phyloP scores from a whole-genome alignment of 2,329 filamentous ascomycete species.

The Colletotrichum noveboracense region DNA sequence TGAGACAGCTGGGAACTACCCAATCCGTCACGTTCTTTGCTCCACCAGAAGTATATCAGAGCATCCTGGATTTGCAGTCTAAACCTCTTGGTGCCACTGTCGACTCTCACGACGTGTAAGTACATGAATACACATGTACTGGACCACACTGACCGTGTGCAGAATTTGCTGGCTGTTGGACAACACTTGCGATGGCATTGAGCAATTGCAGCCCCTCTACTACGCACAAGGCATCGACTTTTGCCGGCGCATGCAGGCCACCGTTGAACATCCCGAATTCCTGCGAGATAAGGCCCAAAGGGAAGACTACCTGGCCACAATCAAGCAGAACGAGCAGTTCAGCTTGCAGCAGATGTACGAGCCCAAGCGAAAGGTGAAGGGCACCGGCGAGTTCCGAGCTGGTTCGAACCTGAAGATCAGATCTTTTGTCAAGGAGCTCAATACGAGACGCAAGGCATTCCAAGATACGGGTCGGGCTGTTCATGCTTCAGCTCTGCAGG shows the following conservation, averaged over 20 bases:
- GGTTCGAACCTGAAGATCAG: slow-evolving; percentile 24
- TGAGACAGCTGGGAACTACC: slow-evolving; percentile 61
- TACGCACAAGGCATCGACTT: slow-evolving; percentile 66
- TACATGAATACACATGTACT: neutral
- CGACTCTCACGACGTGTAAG: slow-evolving; percentile 53
- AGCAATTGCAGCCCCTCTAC: slow-evolving; percentile 64
- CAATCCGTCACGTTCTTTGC: slow-evolving; percentile 63
- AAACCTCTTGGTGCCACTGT: slow-evolving; percentile 32
- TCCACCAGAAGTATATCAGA: slow-evolving; percentile 66
- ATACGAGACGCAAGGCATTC: slow-evolving; percentile 30
- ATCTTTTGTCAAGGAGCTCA: slow-evolving; percentile 36
- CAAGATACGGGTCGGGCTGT: slow-evolving; percentile 45
- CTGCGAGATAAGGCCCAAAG: slow-evolving; percentile 38
- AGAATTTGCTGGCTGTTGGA: slow-evolving; percentile 62
- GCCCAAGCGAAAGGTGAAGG: slow-evolving; percentile 21
- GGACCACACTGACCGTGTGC: neutral
- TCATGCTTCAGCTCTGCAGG: slow-evolving; percentile 59
- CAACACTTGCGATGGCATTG: slow-evolving; percentile 65
- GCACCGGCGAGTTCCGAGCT: slow-evolving; percentile 24
- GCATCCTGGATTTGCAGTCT: slow-evolving; percentile 54
- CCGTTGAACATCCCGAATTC: slow-evolving; percentile 44
- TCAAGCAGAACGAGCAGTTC: slow-evolving; percentile 60
- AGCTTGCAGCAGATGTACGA: slow-evolving; percentile 65
- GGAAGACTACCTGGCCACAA: slow-evolving; percentile 38
- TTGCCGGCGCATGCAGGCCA: slow-evolving; percentile 58